Evolutionary conservation across 2,329 filamentous ascomycete species (phyloP), one percentile per base, ranked within the genome.

Genomic region (Apiospora pterosperma): DNA sequence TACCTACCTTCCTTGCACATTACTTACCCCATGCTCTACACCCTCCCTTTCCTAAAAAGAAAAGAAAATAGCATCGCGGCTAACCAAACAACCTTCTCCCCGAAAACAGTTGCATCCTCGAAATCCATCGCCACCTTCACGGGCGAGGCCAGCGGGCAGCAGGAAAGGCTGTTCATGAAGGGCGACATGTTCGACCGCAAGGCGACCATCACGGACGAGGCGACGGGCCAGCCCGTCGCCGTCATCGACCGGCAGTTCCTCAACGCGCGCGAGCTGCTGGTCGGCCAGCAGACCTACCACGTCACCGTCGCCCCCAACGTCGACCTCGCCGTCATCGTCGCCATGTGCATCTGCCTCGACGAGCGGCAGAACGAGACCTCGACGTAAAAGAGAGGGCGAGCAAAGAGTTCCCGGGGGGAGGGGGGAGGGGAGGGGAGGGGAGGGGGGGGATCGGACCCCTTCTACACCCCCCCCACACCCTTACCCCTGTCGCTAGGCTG

Each of bases 271-370:
- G 82, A 91, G 69, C 72, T 90, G 2, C 73, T 90, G 28, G 84
- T 83, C 44, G 85, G 82, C 11, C 82, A 89, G 76, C 88, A 91
- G 76, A 89, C 88, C 4, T 92, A 92, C 68, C 84, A 81, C 1
- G 81, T 92, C 5, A 81, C 81, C 0, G 82, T 92, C 6, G 88
- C 88, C 1, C 87, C 89, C 0, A 85, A 85, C 19, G 85, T 90
- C 7, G 90, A 92, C 71, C 82, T 90, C 76, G 84, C 87, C 4
- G 71, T 92, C 59, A 84, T 92, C 68, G 86, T 82, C 0, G 90
- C 89, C 12, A 78, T 92, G 71, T 91, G 88, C 72, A 87, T 92
- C 62, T 88, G 85, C 66, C 77, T 92, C 66, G 90, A 92, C 68
- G 88, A 91, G 81, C 84, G 84, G 78, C 61, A 64, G 55, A 85